These are phyloP conservation scores for Melampsora americana DNA, from an alignment of 1,284 basidiomycete genomes.

Conservation along the genomic window DNA sequence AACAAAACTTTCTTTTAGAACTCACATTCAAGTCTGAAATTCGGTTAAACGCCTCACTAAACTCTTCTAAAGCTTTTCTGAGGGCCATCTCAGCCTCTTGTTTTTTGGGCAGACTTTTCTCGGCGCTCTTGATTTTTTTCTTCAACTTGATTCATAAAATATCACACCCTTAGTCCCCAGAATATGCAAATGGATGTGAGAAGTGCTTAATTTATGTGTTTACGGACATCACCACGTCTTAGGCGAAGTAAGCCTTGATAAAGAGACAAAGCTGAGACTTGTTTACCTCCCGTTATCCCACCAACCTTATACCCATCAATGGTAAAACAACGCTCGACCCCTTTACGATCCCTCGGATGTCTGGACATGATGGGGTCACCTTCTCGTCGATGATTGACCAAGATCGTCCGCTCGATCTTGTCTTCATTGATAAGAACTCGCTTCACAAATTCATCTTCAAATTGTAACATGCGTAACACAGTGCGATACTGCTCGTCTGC, in stretches of 20 bases:
- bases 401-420: conserved; percentile 30
- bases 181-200: neutral
- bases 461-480: conserved; percentile 51
- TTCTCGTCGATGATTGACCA: conserved; percentile 34
- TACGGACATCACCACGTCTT: conserved; percentile 49
- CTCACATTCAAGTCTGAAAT: neutral
- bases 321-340: conserved; percentile 51
- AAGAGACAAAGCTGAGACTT: conserved; percentile 56
- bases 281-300: conserved; percentile 59
- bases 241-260: conserved; percentile 53
- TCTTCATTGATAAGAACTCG: conserved; percentile 40
- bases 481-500: conserved; percentile 49
- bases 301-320: conserved; percentile 35
- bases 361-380: conserved; percentile 27
- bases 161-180: neutral
- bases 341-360: conserved; percentile 45
- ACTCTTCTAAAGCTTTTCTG: neutral
- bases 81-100: neutral
- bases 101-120: neutral
- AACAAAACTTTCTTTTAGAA: neutral
- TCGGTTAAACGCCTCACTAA: neutral
- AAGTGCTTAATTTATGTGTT: conserved; percentile 45
- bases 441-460: conserved; percentile 39
- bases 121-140: neutral
- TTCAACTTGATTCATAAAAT: neutral